Percentiles rank a stretch among this genome's conserved stretches.
Evolutionary conservation across 176 grass and related monocot species (phyloP).

Genomic region (Coix lacrymajobi): DNA sequence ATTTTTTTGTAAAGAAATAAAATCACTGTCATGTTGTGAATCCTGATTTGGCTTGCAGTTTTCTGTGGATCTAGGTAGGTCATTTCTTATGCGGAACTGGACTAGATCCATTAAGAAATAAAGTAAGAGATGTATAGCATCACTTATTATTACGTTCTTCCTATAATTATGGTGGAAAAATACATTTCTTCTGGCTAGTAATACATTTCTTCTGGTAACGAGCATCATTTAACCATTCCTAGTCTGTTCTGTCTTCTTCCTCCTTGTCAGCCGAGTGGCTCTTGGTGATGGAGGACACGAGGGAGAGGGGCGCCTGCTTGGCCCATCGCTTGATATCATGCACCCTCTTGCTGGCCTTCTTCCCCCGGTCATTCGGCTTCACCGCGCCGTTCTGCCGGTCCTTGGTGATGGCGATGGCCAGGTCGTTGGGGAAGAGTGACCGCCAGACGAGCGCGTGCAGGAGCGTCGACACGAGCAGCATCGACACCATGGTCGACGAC

Average conservation of each 20-base stretch:
- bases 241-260: constrained; percentile 41
- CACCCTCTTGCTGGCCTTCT: constrained; percentile 49
- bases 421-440: constrained; percentile 93
- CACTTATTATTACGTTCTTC: neutral
- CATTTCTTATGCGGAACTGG: neutral
- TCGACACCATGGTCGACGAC: constrained; percentile 90
- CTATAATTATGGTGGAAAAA: neutral
- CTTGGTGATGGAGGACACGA: constrained; percentile 86
- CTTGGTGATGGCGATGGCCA: constrained; percentile 97
- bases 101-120: neutral
- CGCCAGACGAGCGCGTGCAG: constrained; percentile 81
- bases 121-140: neutral
- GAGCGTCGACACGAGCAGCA: constrained; percentile 83
- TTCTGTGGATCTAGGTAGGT: neutral
- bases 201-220: neutral
- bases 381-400: constrained; percentile 27
- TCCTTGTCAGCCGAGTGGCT: constrained; percentile 64
- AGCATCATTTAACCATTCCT: neutral
- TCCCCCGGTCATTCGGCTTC: constrained; percentile 44
- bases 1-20: neutral
- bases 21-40: neutral
- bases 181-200: neutral
- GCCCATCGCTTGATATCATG: constrained; percentile 84
- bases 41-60: neutral
- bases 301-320: constrained; percentile 72